These are phyloP conservation scores for Fusarium tuaranense DNA, from an alignment of 2,329 filamentous ascomycete species.

Conservation along the genomic window DNA sequence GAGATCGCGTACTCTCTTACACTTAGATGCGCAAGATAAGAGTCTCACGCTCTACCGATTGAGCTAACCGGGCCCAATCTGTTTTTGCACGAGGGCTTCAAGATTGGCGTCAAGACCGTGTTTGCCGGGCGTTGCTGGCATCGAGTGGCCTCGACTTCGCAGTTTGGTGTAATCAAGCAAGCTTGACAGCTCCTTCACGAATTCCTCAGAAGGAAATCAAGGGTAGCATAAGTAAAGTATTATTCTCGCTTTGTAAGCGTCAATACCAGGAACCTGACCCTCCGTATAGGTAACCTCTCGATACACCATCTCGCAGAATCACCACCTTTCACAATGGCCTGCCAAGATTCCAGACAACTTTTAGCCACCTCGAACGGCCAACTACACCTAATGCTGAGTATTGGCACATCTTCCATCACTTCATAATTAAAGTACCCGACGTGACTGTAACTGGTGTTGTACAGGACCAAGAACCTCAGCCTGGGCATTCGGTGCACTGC, in stretches of 20 bases:
- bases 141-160: neutral
- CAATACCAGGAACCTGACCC: neutral
- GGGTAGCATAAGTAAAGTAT: neutral
- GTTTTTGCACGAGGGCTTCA: neutral
- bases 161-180: neutral
- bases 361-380: neutral
- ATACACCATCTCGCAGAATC: neutral
- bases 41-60: slow-evolving; percentile 73
- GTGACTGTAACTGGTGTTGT: neutral
- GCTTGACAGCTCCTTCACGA: neutral
- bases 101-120: neutral
- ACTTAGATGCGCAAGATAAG: slow-evolving; percentile 50
- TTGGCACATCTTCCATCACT: neutral
- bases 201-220: neutral
- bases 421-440: slow-evolving; percentile 4
- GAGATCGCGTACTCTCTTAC: slow-evolving; percentile 51
- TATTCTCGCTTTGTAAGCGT: neutral
- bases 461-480: neutral
- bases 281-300: neutral
- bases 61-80: slow-evolving; percentile 40
- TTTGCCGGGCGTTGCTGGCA: neutral
- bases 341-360: neutral
- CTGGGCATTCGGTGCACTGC: neutral
- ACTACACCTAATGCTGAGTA: neutral
- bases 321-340: neutral